Evolutionary conservation across 2,329 filamentous ascomycete genomes (phyloP).

Genomic region (Exophiala bonariae): DNA sequence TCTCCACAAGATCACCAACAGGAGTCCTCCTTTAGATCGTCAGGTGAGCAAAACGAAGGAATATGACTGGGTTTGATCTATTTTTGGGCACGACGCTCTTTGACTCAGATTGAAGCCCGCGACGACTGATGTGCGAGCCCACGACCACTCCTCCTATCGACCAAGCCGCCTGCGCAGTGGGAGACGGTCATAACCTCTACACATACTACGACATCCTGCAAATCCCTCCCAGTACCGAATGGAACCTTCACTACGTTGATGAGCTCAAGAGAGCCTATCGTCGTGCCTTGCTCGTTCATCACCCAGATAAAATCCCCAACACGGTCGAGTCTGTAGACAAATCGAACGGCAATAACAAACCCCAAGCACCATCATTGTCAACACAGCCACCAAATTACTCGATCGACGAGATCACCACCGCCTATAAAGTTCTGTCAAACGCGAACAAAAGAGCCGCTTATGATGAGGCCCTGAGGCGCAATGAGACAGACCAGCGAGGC

Average conservation of each 20-base stretch:
- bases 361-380: neutral
- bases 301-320: slow-evolving; percentile 55
- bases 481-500: slow-evolving; percentile 15
- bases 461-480: slow-evolving; percentile 35
- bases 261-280: slow-evolving; percentile 58
- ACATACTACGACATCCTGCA: slow-evolving; percentile 41
- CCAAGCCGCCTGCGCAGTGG: neutral
- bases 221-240: slow-evolving; percentile 32
- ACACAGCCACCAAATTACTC: slow-evolving; percentile 8
- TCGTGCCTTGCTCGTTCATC: slow-evolving; percentile 55
- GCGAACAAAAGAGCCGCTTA: slow-evolving; percentile 48
- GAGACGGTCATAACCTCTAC: neutral
- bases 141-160: neutral
- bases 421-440: slow-evolving; percentile 55
- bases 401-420: slow-evolving; percentile 61
- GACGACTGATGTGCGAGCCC: neutral
- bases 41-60: no score
- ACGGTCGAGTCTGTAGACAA: no score
- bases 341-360: neutral
- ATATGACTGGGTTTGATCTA: no score
- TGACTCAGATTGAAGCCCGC: no score
- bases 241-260: slow-evolving; percentile 36
- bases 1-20: no score
- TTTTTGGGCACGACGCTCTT: no score
- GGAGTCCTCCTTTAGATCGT: no score